Base-by-base conservation (phyloP, 306 rosid species). In the Rosa rugosa region DNA sequence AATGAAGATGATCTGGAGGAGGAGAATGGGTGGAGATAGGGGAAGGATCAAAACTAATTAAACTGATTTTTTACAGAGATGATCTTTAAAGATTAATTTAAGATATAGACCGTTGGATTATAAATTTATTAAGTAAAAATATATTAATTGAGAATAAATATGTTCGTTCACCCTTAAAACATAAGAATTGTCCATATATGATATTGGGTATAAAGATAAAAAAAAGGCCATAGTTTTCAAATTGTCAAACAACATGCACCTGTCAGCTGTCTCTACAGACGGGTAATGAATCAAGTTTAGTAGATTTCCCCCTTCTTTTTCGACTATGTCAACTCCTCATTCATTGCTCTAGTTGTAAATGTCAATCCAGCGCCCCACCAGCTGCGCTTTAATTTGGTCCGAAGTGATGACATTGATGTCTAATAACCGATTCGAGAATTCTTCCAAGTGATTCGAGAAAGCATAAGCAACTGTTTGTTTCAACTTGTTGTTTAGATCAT, bases 181-280 rank as follows among this genome's bases (percentile, higher is more conserved):
- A 27, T 31, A 31, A 31, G 36, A 31, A 2, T 31, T 31, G 36
- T 31, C 3, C 36, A 31, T 31, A 31, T 2, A 31, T 31, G 3
- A 31, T 2, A 2, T 31, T 6, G 60, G 25, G 62, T 18, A 54
- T 54, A n/a, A 54, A 54, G 12, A 54, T 54, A 10, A 22, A 20
- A 54, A 54, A 54, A 6, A 7, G 65, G 1, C n/a, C n/a, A n/a
- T 41, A 13, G 27, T 8, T 54, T 22, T n/a, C 11, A 18, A 67
- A 13, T 41, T 72, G 80, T 81, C 80, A 81, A 81, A 75, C 71
- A 57, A 69, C 76, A n/a, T 45, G 46, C 25, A 64, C 5, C 69
- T n/a, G 47, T 11, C n/a, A n/a, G n/a, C n/a, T n/a, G n/a, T n/a
- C n/a, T n/a, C 49, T 18, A 27, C 38, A 27, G 25, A 46, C 12